These are phyloP conservation scores for Bidens hawaiensis DNA, from an alignment of 140 eudicot species.

Conservation along the genomic window DNA sequence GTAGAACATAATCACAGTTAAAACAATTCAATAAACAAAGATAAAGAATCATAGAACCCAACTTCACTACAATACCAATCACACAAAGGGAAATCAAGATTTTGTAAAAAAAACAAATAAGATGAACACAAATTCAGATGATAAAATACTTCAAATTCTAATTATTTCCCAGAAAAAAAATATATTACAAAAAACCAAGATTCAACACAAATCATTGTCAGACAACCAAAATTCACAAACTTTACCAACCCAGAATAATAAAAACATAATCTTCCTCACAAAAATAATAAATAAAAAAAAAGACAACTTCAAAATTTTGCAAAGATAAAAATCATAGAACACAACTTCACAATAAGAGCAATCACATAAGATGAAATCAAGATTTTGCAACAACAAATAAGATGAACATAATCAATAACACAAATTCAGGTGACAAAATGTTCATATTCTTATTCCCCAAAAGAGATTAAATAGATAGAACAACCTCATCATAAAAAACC, in stretches of 20 bases:
- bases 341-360: no score
- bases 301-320: no score
- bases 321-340: no score
- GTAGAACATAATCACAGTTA: constrained; percentile 6
- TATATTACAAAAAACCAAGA: neutral
- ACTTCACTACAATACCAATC: neutral
- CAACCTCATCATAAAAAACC: neutral
- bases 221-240: neutral
- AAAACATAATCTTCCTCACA: no score
- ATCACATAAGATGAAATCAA: no score
- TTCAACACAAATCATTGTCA: neutral
- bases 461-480: neutral
- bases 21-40: neutral
- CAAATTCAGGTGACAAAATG: no score
- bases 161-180: no score
- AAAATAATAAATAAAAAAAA: no score
- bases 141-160: neutral
- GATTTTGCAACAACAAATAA: no score
- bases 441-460: no score
- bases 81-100: neutral
- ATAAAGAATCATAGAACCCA: neutral
- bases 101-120: neutral
- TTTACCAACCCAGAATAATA: no score
- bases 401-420: neutral
- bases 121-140: neutral